Evolutionary conservation across 306 rosid species (phyloP), one percentile per base, ranked within the genome.

Genomic region (Cucumis melo): DNA sequence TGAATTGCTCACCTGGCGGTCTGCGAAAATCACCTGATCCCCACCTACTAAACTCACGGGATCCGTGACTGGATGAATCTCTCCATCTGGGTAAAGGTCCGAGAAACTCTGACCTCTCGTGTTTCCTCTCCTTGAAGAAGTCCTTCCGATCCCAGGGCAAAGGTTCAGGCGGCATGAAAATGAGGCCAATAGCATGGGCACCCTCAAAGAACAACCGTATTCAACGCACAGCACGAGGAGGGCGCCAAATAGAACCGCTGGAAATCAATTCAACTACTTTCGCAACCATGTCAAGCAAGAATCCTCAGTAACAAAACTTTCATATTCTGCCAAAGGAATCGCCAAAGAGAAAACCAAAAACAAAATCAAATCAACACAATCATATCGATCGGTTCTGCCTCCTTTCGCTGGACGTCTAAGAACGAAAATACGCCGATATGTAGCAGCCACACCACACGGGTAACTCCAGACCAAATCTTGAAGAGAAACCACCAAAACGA

Each of bases 161-260:
- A 62, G 98, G 93, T 86, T 95, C 99, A 9, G 96, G 98, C 97
- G 99, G 99, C 99, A 95, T 95, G 89, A 95, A 95, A 85, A 83
- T 63, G 87, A 87, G 80, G 86, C 89, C 80, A 89, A 88, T 80
- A 85, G 92, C 93, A 92, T 91, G 88, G 93, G 93, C 91, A 79
- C 81, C 87, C 87, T 48, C 55, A 66, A 84, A 77, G n/a, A 73
- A 51, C 20, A 62, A 61, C 42, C 46, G 16, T 27, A 51, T 54
- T 56, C 32, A 78, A 50, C 21, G 44, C 53, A 62, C 64, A 48
- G 57, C 54, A 46, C 60, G 51, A 74, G 48, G 50, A 16, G 39
- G 75, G 72, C n/a, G 71, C 19, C 73, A 6, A 73, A 73, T 16
- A 73, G 27, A 44, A 51, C 76, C 39, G 76, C 76, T 46, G 24